phyloP scores from a whole-genome alignment of 805 yeast genomes.

The Saccharomycopsis lassenensis region DNA sequence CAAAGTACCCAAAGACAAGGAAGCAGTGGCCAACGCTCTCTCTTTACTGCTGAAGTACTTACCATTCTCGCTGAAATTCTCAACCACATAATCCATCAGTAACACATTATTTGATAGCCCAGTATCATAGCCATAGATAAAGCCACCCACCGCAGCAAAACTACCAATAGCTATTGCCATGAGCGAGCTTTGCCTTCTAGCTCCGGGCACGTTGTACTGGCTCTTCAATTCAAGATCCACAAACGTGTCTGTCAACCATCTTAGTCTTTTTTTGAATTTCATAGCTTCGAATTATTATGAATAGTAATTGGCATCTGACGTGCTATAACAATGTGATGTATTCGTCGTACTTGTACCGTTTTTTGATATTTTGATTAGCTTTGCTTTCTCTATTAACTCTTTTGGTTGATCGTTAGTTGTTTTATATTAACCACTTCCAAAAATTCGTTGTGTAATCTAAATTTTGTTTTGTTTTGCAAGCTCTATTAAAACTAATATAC shows the following conservation, averaged over 20 bases:
- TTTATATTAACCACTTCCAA: too few species aligned
- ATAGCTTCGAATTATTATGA: too few species aligned
- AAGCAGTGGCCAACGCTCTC: constrained; percentile 63
- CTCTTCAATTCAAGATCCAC: constrained; percentile 13
- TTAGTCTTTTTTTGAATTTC: neutral
- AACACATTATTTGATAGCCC: constrained; percentile 71
- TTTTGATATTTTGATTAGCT: too few species aligned
- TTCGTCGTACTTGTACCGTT: too few species aligned
- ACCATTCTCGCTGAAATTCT: constrained; percentile 40
- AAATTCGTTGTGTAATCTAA: too few species aligned
- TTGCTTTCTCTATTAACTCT: too few species aligned
- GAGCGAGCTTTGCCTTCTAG: constrained; percentile 36
- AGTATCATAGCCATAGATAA: constrained; percentile 82
- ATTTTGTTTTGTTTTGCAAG: too few species aligned
- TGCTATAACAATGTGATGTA: too few species aligned
- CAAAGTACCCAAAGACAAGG: constrained; percentile 75
- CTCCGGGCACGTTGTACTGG: constrained; percentile 15
- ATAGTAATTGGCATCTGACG: too few species aligned
- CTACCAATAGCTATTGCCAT: constrained; percentile 67
- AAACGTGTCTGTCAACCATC: constrained; percentile 7
- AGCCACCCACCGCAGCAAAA: constrained; percentile 86
- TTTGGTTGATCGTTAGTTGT: too few species aligned
- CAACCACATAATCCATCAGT: constrained; percentile 61
- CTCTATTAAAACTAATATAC: too few species aligned
- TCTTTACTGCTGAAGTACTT: constrained; percentile 45